Evolutionary conservation across 495 filamentous ascomycete genomes (phyloP).

Genomic region (Astrocystis sublimbata): DNA sequence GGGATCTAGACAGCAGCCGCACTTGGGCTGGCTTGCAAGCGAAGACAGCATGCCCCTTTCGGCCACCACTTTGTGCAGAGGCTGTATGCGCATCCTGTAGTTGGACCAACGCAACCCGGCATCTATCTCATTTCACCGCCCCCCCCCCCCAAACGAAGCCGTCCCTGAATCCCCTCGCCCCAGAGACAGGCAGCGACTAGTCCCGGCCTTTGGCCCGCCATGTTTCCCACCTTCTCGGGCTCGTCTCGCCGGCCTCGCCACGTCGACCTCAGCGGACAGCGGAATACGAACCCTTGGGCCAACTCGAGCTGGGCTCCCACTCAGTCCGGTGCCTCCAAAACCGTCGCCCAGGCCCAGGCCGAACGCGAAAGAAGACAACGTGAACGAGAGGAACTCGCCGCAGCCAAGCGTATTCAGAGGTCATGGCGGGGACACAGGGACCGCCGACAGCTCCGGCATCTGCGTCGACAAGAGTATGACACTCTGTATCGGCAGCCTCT

Average conservation of each 20-base stretch:
- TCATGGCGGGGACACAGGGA: constrained; percentile 78
- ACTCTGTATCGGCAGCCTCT: constrained; percentile 34
- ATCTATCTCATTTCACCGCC: not conserved
- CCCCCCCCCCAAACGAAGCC: not conserved
- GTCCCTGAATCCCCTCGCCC: not conserved
- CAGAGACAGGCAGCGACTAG: not conserved
- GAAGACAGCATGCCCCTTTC: constrained; percentile 9
- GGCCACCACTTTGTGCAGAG: not conserved
- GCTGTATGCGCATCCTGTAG: not conserved
- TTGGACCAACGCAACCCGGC: not conserved
- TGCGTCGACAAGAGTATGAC: constrained; percentile 73
- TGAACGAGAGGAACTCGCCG: constrained; percentile 76
- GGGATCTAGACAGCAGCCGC: not conserved
- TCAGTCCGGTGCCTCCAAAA: constrained; percentile 64
- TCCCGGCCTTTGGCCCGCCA: constrained; percentile 38
- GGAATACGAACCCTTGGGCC: constrained; percentile 70
- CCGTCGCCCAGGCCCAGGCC: constrained; percentile 81
- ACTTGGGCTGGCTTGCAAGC: constrained; percentile 2
- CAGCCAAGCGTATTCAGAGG: constrained; percentile 73
- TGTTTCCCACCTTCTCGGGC: constrained; percentile 92
- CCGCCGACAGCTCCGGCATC: constrained; percentile 56
- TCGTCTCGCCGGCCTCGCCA: constrained; percentile 81
- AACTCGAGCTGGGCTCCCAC: constrained; percentile 49
- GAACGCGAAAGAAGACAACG: constrained; percentile 78
- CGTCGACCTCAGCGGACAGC: constrained; percentile 89